Evolutionary conservation across 2,329 filamentous ascomycete genomes (phyloP).

Genomic region (Bertia moriformis): DNA sequence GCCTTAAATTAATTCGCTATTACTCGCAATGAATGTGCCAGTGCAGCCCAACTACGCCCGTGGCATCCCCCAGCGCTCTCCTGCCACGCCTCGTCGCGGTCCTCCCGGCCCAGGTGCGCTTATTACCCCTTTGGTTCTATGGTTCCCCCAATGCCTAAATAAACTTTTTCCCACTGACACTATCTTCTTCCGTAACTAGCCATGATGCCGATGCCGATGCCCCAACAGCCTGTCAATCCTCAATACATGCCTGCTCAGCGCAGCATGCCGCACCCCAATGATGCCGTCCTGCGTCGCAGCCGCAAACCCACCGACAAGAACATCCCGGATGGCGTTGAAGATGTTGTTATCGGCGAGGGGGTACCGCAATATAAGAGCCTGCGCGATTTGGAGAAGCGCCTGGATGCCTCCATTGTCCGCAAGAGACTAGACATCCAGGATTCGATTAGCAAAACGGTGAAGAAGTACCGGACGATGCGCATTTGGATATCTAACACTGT

Average conservation of each 20-base stretch:
- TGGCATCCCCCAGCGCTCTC: slow-evolving; percentile 22
- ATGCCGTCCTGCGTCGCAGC: slow-evolving; percentile 65
- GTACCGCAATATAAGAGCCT: slow-evolving; percentile 71
- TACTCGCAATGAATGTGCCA: slow-evolving; percentile 18
- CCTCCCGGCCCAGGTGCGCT: slow-evolving; percentile 19
- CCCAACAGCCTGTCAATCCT: slow-evolving; percentile 14
- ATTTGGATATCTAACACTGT: slow-evolving; percentile 92
- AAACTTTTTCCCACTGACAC: slow-evolving; percentile 2
- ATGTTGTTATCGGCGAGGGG: slow-evolving; percentile 64
- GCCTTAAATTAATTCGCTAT: too few relatives aligned
- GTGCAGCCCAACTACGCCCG: slow-evolving; percentile 24
- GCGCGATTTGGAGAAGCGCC: slow-evolving; percentile 69
- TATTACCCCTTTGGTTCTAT: slow-evolving; percentile 4
- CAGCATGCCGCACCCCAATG: slow-evolving; percentile 36
- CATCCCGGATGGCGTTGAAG: slow-evolving; percentile 77
- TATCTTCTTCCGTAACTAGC: slow-evolving; percentile 5
- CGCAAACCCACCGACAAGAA: slow-evolving; percentile 90
- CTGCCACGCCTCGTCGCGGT: slow-evolving; percentile 22
- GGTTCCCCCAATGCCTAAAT: slow-evolving; percentile 3
- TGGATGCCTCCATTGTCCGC: slow-evolving; percentile 86
- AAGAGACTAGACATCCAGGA: slow-evolving; percentile 87
- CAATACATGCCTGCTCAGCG: slow-evolving; percentile 32
- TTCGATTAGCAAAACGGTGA: slow-evolving; percentile 58
- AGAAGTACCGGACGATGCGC: slow-evolving; percentile 51
- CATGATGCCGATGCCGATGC: slow-evolving; percentile 4